phyloP scores from a whole-genome alignment of 148 eudicot genomes.

The Chenopodium suecicum region DNA sequence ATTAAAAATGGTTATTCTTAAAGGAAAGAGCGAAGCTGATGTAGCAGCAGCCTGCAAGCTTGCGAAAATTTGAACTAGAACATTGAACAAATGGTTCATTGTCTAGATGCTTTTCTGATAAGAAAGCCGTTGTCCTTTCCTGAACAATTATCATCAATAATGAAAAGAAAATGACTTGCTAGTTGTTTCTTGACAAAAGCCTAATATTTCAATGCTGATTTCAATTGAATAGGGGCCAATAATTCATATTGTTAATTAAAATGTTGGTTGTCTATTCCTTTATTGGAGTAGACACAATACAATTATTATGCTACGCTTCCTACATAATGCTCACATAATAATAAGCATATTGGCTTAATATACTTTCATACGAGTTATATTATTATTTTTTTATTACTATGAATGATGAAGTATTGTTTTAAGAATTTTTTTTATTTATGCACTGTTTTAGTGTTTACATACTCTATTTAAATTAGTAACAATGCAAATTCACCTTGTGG shows the following conservation, averaged over 20 bases:
- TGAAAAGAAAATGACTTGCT: background rate
- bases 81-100: background rate
- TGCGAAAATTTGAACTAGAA: background rate
- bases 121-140: conserved; percentile 3
- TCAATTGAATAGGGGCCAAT: background rate
- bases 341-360: no score
- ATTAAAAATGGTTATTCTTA: background rate
- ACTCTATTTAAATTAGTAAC: no score
- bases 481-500: no score
- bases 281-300: background rate
- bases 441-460: no score
- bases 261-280: background rate
- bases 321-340: no score
- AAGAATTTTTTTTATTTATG: no score
- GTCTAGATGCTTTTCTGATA: background rate
- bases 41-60: background rate
- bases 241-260: background rate
- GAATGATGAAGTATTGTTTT: no score
- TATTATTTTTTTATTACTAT: no score
- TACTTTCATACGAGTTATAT: no score
- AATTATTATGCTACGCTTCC: background rate
- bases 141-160: conserved; percentile 8
- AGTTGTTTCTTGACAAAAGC: background rate
- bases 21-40: background rate
- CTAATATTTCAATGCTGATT: background rate